These are phyloP conservation scores for Suhomyces vadensis DNA, from an alignment of 805 yeast species.

Conservation along the genomic window DNA sequence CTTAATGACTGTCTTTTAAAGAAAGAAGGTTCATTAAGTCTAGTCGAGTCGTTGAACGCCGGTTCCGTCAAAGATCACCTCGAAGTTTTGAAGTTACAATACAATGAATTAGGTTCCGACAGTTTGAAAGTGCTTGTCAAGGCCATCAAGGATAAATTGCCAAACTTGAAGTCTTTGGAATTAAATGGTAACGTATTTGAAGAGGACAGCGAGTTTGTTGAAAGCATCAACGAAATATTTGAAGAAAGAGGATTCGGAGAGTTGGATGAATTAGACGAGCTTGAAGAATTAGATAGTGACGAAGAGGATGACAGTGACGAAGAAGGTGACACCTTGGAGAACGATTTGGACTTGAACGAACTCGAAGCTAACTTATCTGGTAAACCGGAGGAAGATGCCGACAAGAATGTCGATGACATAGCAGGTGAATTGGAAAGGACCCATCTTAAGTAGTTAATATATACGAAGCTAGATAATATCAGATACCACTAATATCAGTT, in stretches of 20 bases:
- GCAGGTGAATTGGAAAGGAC: constrained; percentile 61
- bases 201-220: constrained; percentile 78
- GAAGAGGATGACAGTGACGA: constrained; percentile 66
- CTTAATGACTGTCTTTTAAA: constrained; percentile 88
- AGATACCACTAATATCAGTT: too few relatives aligned
- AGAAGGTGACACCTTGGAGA: constrained; percentile 53
- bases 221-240: constrained; percentile 59
- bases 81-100: constrained; percentile 71
- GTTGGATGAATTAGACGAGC: constrained; percentile 89
- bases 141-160: constrained; percentile 55
- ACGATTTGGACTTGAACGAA: constrained; percentile 49
- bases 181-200: constrained; percentile 91
- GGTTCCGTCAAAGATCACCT: constrained; percentile 44
- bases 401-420: constrained; percentile 53
- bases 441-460: constrained; percentile 32
- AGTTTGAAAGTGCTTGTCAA: constrained; percentile 61
- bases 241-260: constrained; percentile 76
- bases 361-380: constrained; percentile 56
- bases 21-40: constrained; percentile 65
- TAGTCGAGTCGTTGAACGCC: constrained; percentile 49
- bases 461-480: background rate
- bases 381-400: constrained; percentile 42
- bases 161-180: constrained; percentile 66
- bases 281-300: constrained; percentile 78
- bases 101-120: constrained; percentile 75